phyloP scores from a whole-genome alignment of 805 yeast genomes.

The Hanseniaspora meyeri region DNA sequence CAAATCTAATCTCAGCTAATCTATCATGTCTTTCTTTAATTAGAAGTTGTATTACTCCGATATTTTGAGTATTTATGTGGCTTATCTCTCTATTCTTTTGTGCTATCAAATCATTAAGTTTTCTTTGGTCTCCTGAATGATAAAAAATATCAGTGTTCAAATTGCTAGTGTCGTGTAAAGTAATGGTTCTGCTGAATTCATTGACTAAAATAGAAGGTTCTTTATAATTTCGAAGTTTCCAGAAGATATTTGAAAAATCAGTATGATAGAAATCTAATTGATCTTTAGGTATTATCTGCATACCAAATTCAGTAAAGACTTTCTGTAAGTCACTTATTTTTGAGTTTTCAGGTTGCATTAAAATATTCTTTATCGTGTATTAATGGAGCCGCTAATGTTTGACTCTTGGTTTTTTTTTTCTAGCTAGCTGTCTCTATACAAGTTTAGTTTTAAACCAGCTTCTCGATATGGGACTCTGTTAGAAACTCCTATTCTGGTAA shows the following conservation, averaged over 20 bases:
- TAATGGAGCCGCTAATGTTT: no score
- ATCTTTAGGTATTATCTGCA: neutral
- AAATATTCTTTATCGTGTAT: neutral
- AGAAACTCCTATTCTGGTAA: no score
- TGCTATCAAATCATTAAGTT: neutral
- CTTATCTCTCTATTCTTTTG: neutral
- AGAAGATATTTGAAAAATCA: neutral
- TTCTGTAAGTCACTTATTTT: neutral
- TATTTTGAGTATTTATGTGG: neutral
- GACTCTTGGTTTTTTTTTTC: no score
- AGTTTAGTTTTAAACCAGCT: no score
- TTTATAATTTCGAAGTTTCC: conserved; percentile 3
- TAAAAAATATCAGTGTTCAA: neutral
- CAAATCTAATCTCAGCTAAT: conserved; percentile 7
- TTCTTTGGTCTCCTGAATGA: neutral
- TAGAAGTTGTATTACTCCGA: neutral
- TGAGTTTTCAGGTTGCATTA: neutral
- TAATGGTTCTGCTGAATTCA: conserved; percentile 8
- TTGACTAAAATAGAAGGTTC: conserved; percentile 5
- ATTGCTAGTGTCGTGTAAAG: conserved; percentile 1
- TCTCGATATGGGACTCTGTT: no score
- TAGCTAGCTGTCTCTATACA: no score
- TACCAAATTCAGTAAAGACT: neutral
- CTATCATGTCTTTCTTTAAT: conserved; percentile 1
- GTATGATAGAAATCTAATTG: neutral